These are phyloP conservation scores for Durio zibethinus DNA, from an alignment of 345 rosid species.

Conservation along the genomic window DNA sequence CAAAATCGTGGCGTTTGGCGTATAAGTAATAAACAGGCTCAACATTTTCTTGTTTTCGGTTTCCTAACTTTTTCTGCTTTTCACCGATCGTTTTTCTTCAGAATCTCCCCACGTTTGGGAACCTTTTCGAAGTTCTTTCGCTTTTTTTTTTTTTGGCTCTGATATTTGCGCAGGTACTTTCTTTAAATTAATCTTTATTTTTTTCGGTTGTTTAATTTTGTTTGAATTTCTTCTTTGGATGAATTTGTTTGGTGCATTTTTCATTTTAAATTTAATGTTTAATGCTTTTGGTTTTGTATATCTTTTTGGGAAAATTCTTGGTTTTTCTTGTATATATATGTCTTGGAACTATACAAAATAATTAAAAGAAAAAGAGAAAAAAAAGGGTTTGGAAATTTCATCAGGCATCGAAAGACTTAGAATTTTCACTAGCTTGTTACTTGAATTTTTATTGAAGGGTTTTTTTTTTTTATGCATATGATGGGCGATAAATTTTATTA, in stretches of 20 bases:
- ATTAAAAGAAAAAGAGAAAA: neutral
- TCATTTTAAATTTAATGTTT: neutral
- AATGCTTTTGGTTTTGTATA: neutral
- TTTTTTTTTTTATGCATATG: neutral
- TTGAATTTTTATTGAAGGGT: neutral
- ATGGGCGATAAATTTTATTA: neutral
- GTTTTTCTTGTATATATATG: neutral
- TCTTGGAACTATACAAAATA: neutral
- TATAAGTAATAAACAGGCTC: neutral
- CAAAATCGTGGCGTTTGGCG: slow-evolving; percentile 24
- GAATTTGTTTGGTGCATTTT: neutral
- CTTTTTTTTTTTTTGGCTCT: slow-evolving; percentile 5
- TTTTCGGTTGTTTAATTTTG: neutral
- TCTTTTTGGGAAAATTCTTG: neutral
- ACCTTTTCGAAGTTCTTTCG: neutral
- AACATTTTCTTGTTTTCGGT: neutral
- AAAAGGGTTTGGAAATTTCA: neutral
- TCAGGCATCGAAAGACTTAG: neutral
- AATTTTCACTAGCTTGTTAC: neutral
- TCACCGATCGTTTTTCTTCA: slow-evolving; percentile 8
- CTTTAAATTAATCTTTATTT: neutral
- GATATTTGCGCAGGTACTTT: slow-evolving; percentile 13
- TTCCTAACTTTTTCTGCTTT: neutral
- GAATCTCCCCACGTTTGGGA: neutral
- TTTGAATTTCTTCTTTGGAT: neutral